Evolutionary conservation across 2,329 filamentous ascomycete genomes (phyloP), one percentile per base, ranked within the genome.

Genomic region (Fusarium succisae): DNA sequence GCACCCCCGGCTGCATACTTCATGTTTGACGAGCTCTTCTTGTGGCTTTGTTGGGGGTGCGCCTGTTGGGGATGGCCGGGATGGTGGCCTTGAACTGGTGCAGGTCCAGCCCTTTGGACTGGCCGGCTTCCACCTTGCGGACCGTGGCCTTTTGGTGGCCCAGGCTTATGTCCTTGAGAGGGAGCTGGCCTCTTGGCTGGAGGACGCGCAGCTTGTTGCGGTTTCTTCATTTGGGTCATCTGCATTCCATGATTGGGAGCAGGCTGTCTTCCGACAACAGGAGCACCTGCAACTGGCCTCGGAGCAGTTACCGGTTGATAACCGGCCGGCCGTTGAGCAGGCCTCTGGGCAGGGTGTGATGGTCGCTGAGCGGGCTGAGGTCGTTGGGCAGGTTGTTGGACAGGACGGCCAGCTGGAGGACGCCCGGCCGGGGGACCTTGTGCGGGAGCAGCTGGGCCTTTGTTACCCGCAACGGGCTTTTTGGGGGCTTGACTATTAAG

Each of bases 231-330:
- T 6, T 72, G 58, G 20, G 66, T 26, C 65, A 70, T 73, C 26
- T 70, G 70, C 70, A 72, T 72, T 9, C 70, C 65, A 9, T 70
- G 50, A 1, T 30, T 61, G 8, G 65, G 54, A 3, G 15, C 26
- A 8, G 70, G 70, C 24, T 72, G 70, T 35, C 47, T 66, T n/a
- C 66, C 60, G 13, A 72, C 70, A 6, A 70, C 38, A 14, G 41
- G 55, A n/a, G 32, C 30, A 22, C 30, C 45, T 1, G 70, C 56
- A 22, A 60, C 43, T 17, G 65, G 58, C 15, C 47, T 70, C 12
- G 70, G 70, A 10, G 65, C 50, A 48, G 65, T 26, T 18, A 61
- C 59, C 9, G 51, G 28, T 17, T 61, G 60, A 17, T 72, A 73
- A 2, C 65, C 65, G 3, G 28, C 15, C 1, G 70, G 59, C 5